Evolutionary conservation across 2,329 filamentous ascomycete species (phyloP).

Genomic region (Claviceps cyperi): DNA sequence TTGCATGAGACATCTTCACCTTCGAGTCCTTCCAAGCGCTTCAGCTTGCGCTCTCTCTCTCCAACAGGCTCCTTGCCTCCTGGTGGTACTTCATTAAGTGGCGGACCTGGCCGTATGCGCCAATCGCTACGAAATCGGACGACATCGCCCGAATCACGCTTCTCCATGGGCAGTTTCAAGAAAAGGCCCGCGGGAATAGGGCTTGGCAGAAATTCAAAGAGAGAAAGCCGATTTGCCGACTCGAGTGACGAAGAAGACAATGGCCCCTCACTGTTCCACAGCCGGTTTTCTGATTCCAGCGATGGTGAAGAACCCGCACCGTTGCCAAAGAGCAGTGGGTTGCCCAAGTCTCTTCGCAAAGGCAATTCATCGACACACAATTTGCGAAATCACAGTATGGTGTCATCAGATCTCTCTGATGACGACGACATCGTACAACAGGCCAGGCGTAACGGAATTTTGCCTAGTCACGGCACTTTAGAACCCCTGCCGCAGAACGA

Average conservation of each 20-base stretch:
- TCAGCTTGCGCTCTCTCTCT: slow-evolving; percentile 58
- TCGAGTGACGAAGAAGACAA: slow-evolving; percentile 45
- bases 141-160: slow-evolving; percentile 23
- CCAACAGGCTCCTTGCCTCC: slow-evolving; percentile 31
- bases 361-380: slow-evolving; percentile 6
- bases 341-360: slow-evolving; percentile 19
- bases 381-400: slow-evolving; percentile 5
- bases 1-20: slow-evolving; percentile 11
- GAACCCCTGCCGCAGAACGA: slow-evolving; percentile 10
- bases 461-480: slow-evolving; percentile 25
- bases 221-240: slow-evolving; percentile 41
- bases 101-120: slow-evolving; percentile 23
- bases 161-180: slow-evolving; percentile 25
- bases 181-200: slow-evolving; percentile 20
- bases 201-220: slow-evolving; percentile 25
- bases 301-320: slow-evolving; percentile 9
- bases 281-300: slow-evolving; percentile 39
- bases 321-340: slow-evolving; percentile 17
- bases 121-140: slow-evolving; percentile 28
- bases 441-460: slow-evolving; percentile 6
- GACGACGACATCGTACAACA: slow-evolving; percentile 34
- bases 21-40: slow-evolving; percentile 35
- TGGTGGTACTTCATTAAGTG: slow-evolving; percentile 1
- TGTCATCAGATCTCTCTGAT: slow-evolving; percentile 46
- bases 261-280: slow-evolving; percentile 26